Percentiles rank a stretch among this genome's conserved stretches.
Conservation (phyloP, 208 protist species). For the Trypanosoma congolense region DNA sequence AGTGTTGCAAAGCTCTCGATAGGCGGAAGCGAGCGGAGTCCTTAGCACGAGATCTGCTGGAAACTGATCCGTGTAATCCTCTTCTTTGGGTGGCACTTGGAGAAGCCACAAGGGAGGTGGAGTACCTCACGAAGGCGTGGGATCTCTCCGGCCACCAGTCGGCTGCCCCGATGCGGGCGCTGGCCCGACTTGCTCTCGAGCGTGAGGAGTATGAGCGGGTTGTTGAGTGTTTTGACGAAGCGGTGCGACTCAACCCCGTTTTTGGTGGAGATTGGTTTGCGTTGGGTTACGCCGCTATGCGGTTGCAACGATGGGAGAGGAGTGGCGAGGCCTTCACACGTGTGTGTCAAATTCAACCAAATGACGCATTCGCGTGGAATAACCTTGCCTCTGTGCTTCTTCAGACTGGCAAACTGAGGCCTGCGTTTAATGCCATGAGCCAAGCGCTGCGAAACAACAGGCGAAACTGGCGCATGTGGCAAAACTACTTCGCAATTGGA, state of each 20-base stretch:
- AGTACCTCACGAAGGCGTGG: conserved; percentile 87
- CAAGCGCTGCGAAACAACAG: conserved; percentile 85
- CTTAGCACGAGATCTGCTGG: conserved; percentile 78
- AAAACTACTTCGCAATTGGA: conserved; percentile 89
- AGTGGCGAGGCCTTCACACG: conserved; percentile 85
- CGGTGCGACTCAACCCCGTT: conserved; percentile 80
- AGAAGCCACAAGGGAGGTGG: conserved; percentile 81
- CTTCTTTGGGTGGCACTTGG: conserved; percentile 88
- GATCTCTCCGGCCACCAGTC: conserved; percentile 78
- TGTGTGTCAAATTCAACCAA: conserved; percentile 85
- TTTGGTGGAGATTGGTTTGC: conserved; percentile 92
- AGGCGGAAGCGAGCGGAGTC: conserved; percentile 81
- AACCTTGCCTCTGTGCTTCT: conserved; percentile 87
- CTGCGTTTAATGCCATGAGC: conserved; percentile 87
- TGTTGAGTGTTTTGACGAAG: conserved; percentile 86
- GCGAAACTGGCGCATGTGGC: conserved; percentile 88
- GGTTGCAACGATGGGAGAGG: conserved; percentile 57
- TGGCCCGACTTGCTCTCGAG: conserved; percentile 79
- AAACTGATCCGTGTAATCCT: conserved; percentile 77
- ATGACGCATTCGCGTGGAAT: conserved; percentile 89
- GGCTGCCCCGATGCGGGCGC: conserved; percentile 82
- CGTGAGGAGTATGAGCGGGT: conserved; percentile 84
- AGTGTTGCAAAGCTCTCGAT: conserved; percentile 87
- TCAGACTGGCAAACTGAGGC: conserved; percentile 64
- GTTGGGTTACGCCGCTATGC: conserved; percentile 79